Conservation (phyloP, 768 basidiomycete genomes). For the Podaxis sp. region DNA sequence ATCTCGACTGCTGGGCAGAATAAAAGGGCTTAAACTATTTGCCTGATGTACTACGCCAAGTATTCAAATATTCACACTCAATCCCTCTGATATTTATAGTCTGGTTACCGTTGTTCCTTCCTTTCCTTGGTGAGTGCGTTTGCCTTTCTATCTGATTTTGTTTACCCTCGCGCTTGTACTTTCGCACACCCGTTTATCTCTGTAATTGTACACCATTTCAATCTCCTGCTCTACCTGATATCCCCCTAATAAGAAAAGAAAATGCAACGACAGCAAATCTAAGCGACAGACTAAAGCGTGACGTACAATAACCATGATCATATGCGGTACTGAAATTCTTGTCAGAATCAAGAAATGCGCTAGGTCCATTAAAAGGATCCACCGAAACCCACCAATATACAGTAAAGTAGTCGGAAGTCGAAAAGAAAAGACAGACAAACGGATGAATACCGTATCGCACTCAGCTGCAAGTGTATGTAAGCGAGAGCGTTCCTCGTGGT, state of each 20-base stretch:
- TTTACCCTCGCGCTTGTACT: not conserved
- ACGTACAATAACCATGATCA: constrained; percentile 3
- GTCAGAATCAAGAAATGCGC: not conserved
- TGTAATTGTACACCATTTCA: not conserved
- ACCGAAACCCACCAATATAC: not conserved
- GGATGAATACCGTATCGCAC: not conserved
- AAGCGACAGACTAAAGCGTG: not conserved
- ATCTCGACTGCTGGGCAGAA: too few relatives aligned
- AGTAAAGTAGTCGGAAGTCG: not conserved
- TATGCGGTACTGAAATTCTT: not conserved
- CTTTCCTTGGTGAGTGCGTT: too few relatives aligned
- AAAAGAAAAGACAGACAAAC: not conserved
- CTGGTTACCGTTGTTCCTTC: too few relatives aligned
- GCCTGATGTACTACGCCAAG: too few relatives aligned
- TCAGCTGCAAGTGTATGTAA: not conserved
- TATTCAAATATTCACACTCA: too few relatives aligned
- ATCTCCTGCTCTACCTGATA: not conserved
- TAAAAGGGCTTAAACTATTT: too few relatives aligned
- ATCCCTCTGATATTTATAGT: too few relatives aligned
- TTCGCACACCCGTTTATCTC: not conserved
- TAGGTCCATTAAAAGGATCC: not conserved
- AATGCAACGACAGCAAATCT: constrained; percentile 11
- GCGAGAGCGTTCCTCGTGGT: not conserved
- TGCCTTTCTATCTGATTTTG: too few relatives aligned
- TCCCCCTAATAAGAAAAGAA: constrained; percentile 1